These are phyloP conservation scores for Dovyalis caffra DNA, from an alignment of 345 rosid species.

Conservation along the genomic window DNA sequence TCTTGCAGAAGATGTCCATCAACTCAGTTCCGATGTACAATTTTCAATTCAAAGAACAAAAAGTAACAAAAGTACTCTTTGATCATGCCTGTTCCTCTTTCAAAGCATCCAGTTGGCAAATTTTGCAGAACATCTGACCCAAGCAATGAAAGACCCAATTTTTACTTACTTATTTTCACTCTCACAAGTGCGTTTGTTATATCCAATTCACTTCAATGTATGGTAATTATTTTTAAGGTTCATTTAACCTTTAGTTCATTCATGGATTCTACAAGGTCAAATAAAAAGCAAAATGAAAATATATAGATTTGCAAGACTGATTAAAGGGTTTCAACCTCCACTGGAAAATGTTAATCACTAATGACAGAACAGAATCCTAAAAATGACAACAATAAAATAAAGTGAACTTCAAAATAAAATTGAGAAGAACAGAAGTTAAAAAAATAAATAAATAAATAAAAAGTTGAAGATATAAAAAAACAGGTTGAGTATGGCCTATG, in stretches of 20 bases:
- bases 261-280: not conserved
- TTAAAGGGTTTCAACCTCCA: not conserved
- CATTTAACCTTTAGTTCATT: not conserved
- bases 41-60: not conserved
- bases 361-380: not conserved
- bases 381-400: no score
- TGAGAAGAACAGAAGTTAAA: not conserved
- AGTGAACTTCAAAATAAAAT: not conserved
- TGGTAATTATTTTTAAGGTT: not conserved
- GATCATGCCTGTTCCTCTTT: not conserved
- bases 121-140: not conserved
- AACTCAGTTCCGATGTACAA: not conserved
- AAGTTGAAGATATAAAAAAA: no score
- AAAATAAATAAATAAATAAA: no score
- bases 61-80: not conserved
- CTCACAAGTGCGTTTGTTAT: not conserved
- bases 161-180: not conserved
- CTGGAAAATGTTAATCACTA: not conserved
- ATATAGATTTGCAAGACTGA: not conserved
- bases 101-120: not conserved
- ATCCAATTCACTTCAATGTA: not conserved
- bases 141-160: not conserved
- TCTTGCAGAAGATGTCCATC: not conserved
- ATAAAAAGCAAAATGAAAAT: not conserved
- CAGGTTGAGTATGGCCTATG: no score